Percentiles rank a stretch among this genome's conserved stretches.
phyloP scores from a whole-genome alignment of 139 green algal species.

The Chlamydomonas incerta region DNA sequence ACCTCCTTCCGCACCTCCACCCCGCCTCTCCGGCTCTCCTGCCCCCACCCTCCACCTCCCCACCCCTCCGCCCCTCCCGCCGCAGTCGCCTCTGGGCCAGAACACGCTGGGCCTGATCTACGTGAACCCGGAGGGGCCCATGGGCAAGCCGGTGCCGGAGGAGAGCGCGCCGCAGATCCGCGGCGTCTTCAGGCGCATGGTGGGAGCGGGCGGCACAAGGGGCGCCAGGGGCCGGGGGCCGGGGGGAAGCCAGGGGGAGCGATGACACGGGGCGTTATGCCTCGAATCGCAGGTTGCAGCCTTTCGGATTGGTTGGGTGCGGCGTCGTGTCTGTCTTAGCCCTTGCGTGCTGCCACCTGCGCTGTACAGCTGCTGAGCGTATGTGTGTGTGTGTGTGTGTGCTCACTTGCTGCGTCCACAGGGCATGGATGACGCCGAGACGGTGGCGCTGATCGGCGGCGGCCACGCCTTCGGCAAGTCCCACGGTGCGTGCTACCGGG shows the following conservation, averaged over 20 bases:
- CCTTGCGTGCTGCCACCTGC: too few species aligned
- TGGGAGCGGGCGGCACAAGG: background rate
- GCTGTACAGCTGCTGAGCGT: too few species aligned
- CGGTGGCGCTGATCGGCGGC: slow-evolving; percentile 63
- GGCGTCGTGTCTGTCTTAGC: too few species aligned
- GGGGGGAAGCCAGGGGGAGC: too few species aligned
- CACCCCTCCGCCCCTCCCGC: background rate
- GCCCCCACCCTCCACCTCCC: too few species aligned
- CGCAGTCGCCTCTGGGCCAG: background rate
- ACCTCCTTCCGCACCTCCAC: too few species aligned
- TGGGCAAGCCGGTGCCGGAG: slow-evolving; percentile 39
- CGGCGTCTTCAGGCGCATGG: slow-evolving; percentile 61
- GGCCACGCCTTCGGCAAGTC: slow-evolving; percentile 65
- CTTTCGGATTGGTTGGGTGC: too few species aligned
- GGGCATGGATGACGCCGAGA: slow-evolving; percentile 62
- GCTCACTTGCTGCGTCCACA: background rate
- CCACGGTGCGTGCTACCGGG: slow-evolving; percentile 18
- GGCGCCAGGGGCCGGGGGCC: background rate
- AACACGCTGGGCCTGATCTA: slow-evolving; percentile 58
- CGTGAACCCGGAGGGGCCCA: slow-evolving; percentile 58
- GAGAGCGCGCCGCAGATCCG: slow-evolving; percentile 51
- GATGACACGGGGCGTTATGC: too few species aligned
- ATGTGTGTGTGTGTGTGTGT: too few species aligned
- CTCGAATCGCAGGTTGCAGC: too few species aligned
- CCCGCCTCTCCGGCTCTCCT: too few species aligned